Evolutionary conservation across 208 protist genomes (phyloP).

Genomic region (Trypanosoma conorhini): DNA sequence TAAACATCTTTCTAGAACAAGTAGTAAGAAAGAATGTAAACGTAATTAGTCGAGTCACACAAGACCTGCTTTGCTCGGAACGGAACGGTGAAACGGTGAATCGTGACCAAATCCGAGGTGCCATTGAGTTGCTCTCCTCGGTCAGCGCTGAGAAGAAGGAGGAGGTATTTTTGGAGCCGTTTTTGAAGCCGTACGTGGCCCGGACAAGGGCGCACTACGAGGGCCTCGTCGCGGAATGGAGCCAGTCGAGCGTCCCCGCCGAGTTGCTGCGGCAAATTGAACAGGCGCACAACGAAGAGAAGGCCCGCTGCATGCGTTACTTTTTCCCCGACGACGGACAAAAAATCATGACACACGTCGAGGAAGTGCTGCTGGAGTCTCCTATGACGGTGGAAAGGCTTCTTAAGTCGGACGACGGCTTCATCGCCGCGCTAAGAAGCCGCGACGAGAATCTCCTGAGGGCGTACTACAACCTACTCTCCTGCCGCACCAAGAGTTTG

Average conservation of each 20-base stretch:
- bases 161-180: constrained; percentile 68
- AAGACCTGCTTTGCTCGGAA: constrained; percentile 49
- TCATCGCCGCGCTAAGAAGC: constrained; percentile 40
- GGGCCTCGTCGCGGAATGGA: constrained; percentile 43
- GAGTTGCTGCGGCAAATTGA: constrained; percentile 51
- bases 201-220: constrained; percentile 60
- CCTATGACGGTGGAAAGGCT: constrained; percentile 41
- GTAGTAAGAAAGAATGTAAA: constrained; percentile 68
- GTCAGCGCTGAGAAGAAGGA: constrained; percentile 68
- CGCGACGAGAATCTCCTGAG: constrained; percentile 53
- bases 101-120: constrained; percentile 48
- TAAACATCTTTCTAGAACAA: constrained; percentile 85
- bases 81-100: constrained; percentile 38
- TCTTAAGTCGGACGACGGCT: constrained; percentile 45
- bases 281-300: constrained; percentile 44
- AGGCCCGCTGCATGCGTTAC: constrained; percentile 52
- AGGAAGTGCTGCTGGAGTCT: constrained; percentile 59
- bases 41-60: constrained; percentile 55
- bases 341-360: constrained; percentile 59
- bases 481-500: constrained; percentile 43
- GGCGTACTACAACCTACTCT: constrained; percentile 68
- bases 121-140: constrained; percentile 72
- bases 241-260: constrained; percentile 24
- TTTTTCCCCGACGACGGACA: constrained; percentile 55
- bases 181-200: constrained; percentile 68